A percentile compares a stretch with the other conserved stretches of the same genome.
Evolutionary conservation across 768 basidiomycete species (phyloP).

Genomic region (Symmetrospora coprosmae): DNA sequence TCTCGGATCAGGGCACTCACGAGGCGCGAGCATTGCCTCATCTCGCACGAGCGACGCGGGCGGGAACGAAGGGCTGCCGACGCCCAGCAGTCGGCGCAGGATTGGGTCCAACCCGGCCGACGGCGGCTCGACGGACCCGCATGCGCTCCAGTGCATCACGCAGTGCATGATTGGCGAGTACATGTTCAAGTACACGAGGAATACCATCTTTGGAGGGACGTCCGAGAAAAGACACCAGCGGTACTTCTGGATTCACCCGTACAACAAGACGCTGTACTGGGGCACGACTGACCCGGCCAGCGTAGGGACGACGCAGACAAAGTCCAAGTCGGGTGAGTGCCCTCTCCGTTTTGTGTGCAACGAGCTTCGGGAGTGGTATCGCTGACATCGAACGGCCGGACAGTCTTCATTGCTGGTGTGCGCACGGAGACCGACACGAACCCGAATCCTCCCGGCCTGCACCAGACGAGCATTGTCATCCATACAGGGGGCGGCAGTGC

Average conservation of each 20-base stretch:
- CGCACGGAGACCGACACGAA: constrained; percentile 85
- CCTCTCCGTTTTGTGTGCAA: constrained; percentile 20
- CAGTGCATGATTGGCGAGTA: constrained; percentile 99
- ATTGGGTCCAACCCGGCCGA: constrained; percentile 21
- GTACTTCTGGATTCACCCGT: constrained; percentile 99
- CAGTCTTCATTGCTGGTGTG: constrained; percentile 59
- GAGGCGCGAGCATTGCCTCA: constrained; percentile 23
- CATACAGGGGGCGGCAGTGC: too few relatives aligned
- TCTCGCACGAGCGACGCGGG: constrained; percentile 25
- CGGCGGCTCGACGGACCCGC: constrained; percentile 61
- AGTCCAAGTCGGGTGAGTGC: constrained; percentile 84
- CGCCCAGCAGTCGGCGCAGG: background rate
- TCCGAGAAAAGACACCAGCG: constrained; percentile 78
- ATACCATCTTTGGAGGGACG: constrained; percentile 73
- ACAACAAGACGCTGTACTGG: constrained; percentile 96
- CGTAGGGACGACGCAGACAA: constrained; percentile 71
- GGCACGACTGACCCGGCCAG: constrained; percentile 77
- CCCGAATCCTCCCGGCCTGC: constrained; percentile 83
- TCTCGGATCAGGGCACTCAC: constrained; percentile 24
- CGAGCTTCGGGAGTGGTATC: background rate
- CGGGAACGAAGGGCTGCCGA: constrained; percentile 16
- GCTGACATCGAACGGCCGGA: constrained; percentile 3
- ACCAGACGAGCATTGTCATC: constrained; percentile 83
- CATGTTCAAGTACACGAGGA: constrained; percentile 89
- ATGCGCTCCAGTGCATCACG: constrained; percentile 87